Base-by-base conservation (phyloP, 176 grass and related monocot species). In the Oryza officinalis region DNA sequence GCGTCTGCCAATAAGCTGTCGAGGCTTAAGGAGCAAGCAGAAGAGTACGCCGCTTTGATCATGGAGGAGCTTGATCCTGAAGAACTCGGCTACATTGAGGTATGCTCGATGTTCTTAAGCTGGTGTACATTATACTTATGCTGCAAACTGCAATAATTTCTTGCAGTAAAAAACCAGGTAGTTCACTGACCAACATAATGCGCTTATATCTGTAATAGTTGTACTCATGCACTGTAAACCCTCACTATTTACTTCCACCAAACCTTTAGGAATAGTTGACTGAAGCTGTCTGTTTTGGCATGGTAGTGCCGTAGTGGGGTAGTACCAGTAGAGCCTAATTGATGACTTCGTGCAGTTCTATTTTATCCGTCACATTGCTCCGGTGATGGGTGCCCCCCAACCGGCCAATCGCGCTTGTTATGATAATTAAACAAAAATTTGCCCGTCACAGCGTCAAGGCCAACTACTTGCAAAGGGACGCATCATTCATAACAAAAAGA, bases 1-100 rank as follows among this genome's bases (percentile, higher is more conserved):
- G 97, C 93, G 14, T 99, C 97, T 14, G 97, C 97, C 27, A 96
- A 96, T 64, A 99, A 99, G 63, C 85, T 99, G 45, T 88, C 93
- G 22, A 92, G 93, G 73, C 82, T 99, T 28, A 94, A 99, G 72
- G 97, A 99, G 67, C 97, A 99, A 67, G 97, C 97, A 7, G 93
- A 94, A 74, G 97, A 99, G 87, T 99, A 99, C 13, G 93, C 97
- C 17, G 97, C 97, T 18, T 63, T 99, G 32, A 99, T 99, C 78
- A 99, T 99, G 97, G 97, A 99, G 69, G 97, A 99, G 79, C 86
- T 99, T 71, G 97, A 99, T 75, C 93, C 93, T 50, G 97, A 99
- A 72, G 86, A 88, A 69, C 80, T 98, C 46, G 93, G 96, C 4
- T 98, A 98, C 40, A 98, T 98, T 14, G 93, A 95, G 90, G 95